Base-by-base conservation (phyloP, 805 yeast genomes). In the Spathaspora arborariae region DNA sequence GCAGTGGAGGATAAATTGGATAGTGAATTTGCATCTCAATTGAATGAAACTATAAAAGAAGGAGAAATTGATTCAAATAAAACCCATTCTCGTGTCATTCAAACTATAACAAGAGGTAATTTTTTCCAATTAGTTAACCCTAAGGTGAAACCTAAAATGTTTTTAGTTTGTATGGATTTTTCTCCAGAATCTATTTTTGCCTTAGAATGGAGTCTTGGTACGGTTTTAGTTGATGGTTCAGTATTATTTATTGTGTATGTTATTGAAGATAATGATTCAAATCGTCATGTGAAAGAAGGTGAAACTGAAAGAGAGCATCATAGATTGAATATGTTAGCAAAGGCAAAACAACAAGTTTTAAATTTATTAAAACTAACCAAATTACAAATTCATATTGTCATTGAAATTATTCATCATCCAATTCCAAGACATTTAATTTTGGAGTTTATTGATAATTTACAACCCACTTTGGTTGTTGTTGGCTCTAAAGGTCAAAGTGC, bases 121-220 rank as follows among this genome's bases (percentile, higher is more conserved):
- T 81, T 81, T 55, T 82, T 82, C 56, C 76, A 76, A 50, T 62
- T 79, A 22, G 67, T 72, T 34, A 68, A 68, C 52, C 74, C 75
- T 15, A 62, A 62, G 47, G 60, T 67, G 42, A 72, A 72, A 49
- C 77, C 77, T 36, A 80, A 81, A 54, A 78, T 87, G 59, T 88
- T 82, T 62, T 65, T 90, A 41, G 76, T 89, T 18, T 88, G 94
- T 57, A 79, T 85, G 70, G 97, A 91, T 61, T 76, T 85, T 51
- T 82, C 92, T 3, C 85, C 88, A 0, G 97, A 89, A 60, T 84
- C 96, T 2, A 74, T 76, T 34, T 86, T 85, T 63, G 94, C 97
- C 0, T 71, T 91, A 19, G 94, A 88, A 57, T 90, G 96, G 86
- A 80, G 90, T 38, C 74, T 91, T 54, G 97, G 97, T 2, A 80